Percentiles rank a stretch among this genome's conserved stretches.
These are phyloP conservation scores for Eimeria sp. DNA, from an alignment of 169 alveolate genomes.

Conservation along the genomic window DNA sequence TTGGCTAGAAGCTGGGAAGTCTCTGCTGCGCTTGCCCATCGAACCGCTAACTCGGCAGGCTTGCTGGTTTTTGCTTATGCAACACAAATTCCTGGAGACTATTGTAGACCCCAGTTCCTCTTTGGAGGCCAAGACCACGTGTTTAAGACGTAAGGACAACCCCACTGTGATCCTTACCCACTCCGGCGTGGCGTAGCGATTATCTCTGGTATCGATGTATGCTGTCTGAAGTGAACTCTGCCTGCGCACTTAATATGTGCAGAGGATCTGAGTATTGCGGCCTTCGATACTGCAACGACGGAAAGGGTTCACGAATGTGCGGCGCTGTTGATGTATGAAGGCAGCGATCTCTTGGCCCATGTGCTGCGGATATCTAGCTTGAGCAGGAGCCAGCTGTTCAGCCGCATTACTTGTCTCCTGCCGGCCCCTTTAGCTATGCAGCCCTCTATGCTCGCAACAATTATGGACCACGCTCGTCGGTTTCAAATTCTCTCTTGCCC, in stretches of 20 bases:
- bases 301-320: constrained; percentile 74
- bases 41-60: constrained; percentile 67
- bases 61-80: constrained; percentile 71
- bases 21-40: constrained; percentile 60
- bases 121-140: not conserved
- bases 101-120: constrained; percentile 27
- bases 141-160: constrained; percentile 41
- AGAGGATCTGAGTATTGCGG: constrained; percentile 66
- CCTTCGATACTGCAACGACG: constrained; percentile 64
- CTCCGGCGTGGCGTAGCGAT: not conserved
- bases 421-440: constrained; percentile 61
- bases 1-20: constrained; percentile 67
- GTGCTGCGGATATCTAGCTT: constrained; percentile 63
- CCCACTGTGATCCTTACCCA: not conserved
- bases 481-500: constrained; percentile 61
- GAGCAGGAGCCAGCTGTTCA: constrained; percentile 53
- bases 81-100: constrained; percentile 49
- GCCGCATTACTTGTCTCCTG: constrained; percentile 63
- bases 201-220: not conserved
- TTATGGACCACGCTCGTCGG: constrained; percentile 70
- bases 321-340: constrained; percentile 67
- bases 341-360: constrained; percentile 63
- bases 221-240: not conserved
- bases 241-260: not conserved
- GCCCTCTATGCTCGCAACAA: constrained; percentile 68